Conservation (phyloP, 2,329 filamentous ascomycete genomes). For the Thelonectria olida region DNA sequence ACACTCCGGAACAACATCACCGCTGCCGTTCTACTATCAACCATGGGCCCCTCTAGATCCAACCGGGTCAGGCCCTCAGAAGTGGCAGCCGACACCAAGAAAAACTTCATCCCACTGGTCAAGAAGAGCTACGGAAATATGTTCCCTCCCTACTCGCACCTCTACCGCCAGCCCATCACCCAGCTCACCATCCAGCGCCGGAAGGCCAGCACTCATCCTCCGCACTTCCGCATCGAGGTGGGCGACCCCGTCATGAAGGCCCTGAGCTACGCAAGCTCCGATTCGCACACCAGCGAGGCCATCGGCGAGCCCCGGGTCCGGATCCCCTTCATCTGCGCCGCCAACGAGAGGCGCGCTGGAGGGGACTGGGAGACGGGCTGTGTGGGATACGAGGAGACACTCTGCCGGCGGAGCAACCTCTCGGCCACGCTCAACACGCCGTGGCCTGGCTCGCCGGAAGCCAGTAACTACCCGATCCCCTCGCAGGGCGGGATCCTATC, state of each 20-base stretch:
- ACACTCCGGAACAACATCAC: background rate
- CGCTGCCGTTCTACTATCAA: no score
- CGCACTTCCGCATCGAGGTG: conserved; percentile 60
- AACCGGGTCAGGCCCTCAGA: conserved; percentile 59
- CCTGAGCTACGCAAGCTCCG: conserved; percentile 61
- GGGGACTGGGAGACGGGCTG: conserved; percentile 80
- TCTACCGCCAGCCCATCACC: conserved; percentile 61
- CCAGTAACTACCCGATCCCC: conserved; percentile 75
- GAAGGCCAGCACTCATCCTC: conserved; percentile 49
- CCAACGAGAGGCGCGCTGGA: conserved; percentile 79
- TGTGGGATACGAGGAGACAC: conserved; percentile 66
- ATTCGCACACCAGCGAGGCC: conserved; percentile 49
- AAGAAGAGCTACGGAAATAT: conserved; percentile 62
- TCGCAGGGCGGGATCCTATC: conserved; percentile 76
- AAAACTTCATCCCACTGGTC: conserved; percentile 73
- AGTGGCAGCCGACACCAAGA: conserved; percentile 78
- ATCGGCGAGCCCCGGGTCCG: conserved; percentile 46
- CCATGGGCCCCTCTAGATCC: conserved; percentile 47
- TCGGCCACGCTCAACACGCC: conserved; percentile 73
- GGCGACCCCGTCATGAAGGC: conserved; percentile 70
- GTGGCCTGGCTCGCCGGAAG: conserved; percentile 55
- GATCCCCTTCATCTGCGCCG: conserved; percentile 76
- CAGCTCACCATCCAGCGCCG: conserved; percentile 54
- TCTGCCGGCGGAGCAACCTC: conserved; percentile 79
- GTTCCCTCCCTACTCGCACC: conserved; percentile 68